These are phyloP conservation scores for Pseudocercospora fijiensis DNA, from an alignment of 2,329 filamentous ascomycete species.

Conservation along the genomic window DNA sequence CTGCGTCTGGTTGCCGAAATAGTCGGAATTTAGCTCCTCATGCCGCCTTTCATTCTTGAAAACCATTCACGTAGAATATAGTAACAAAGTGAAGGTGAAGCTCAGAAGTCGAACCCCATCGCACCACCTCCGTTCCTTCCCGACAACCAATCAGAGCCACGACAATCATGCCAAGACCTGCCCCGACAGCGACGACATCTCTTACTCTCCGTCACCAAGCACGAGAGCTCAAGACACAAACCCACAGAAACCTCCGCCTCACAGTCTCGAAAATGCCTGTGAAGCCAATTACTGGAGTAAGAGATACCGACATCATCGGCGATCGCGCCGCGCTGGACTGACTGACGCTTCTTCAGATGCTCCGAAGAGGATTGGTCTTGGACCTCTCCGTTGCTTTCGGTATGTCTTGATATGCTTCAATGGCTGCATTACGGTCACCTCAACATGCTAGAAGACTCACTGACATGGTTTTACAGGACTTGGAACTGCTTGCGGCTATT, in stretches of 20 bases:
- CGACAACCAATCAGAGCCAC: neutral
- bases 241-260: neutral
- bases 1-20: too few species aligned
- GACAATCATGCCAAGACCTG: neutral
- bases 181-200: constrained; percentile 1
- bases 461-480: constrained; percentile 50
- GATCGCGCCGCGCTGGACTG: constrained; percentile 11
- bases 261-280: constrained; percentile 32
- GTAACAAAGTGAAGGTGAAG: neutral
- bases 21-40: neutral
- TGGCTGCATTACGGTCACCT: neutral
- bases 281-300: constrained; percentile 54
- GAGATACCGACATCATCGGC: constrained; percentile 30
- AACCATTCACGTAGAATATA: neutral
- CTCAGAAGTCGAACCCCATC: neutral
- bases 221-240: neutral
- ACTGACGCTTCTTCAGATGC: constrained; percentile 55
- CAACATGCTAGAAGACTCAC: neutral
- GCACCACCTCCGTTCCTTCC: neutral
- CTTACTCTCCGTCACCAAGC: neutral
- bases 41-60: neutral
- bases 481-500: constrained; percentile 62
- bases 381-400: constrained; percentile 66
- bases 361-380: constrained; percentile 64
- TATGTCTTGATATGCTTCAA: constrained; percentile 44